Percentiles rank a stretch among this genome's conserved stretches.
Evolutionary conservation across 768 basidiomycete genomes (phyloP).

Genomic region (Kwoniella sp.): DNA sequence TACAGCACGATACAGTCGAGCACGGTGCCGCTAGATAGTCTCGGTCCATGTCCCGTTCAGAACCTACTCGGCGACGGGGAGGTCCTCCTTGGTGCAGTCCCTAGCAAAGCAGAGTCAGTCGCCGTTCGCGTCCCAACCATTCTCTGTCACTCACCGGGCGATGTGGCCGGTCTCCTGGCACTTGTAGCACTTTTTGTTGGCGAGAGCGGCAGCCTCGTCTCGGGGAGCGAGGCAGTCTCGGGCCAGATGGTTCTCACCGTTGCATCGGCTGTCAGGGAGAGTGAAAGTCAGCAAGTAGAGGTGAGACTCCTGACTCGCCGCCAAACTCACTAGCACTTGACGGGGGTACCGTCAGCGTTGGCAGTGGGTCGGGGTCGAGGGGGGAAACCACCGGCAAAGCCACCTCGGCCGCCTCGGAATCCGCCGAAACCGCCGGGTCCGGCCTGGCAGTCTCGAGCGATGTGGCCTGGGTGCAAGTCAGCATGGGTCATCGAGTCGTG

Average conservation of each 20-base stretch:
- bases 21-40: no score
- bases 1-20: no score
- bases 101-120: not conserved
- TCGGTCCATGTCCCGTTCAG: no score
- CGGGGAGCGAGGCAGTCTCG: conserved; percentile 43
- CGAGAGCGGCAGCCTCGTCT: conserved; percentile 30
- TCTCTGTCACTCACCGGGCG: conserved; percentile 24
- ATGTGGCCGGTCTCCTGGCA: conserved; percentile 47
- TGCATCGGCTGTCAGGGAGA: conserved; percentile 35
- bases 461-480: conserved; percentile 21
- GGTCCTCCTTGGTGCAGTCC: conserved; percentile 20
- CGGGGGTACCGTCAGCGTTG: conserved; percentile 43
- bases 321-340: conserved; percentile 48
- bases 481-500: not conserved
- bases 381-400: conserved; percentile 20
- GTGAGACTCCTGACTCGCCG: no score
- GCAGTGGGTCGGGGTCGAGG: conserved; percentile 22
- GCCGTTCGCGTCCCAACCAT: not conserved
- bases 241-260: conserved; percentile 47
- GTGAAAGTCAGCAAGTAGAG: not conserved
- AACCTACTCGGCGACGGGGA: conserved; percentile 23
- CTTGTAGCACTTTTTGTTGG: conserved; percentile 45
- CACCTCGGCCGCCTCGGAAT: conserved; percentile 32
- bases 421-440: conserved; percentile 27
- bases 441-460: conserved; percentile 23